These are phyloP conservation scores for Pseudogymnoascus sp. DNA, from an alignment of 2,329 filamentous ascomycete species.

Conservation along the genomic window DNA sequence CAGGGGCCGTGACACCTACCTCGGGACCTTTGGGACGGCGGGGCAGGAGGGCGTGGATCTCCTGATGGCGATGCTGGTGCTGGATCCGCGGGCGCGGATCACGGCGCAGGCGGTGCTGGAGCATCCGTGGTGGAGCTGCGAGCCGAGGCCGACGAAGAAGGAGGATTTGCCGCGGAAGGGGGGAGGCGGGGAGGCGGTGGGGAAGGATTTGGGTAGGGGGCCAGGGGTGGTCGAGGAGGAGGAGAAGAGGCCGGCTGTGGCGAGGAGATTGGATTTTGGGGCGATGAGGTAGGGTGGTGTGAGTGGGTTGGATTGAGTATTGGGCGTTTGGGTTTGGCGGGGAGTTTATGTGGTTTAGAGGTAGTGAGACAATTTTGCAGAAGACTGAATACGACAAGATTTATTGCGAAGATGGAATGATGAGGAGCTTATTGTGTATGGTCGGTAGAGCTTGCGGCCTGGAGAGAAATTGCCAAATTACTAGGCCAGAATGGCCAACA, in stretches of 20 bases:
- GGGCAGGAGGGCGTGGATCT: conserved; percentile 80
- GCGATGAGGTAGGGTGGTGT: conserved; percentile 17
- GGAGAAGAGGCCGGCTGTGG: conserved; percentile 14
- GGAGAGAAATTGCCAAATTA: no score
- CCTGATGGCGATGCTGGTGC: conserved; percentile 71
- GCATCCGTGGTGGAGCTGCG: conserved; percentile 78
- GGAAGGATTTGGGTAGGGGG: conserved; percentile 69
- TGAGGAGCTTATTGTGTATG: no score
- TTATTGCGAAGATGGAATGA: no score
- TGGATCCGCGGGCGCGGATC: conserved; percentile 81
- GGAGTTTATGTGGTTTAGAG: background rate
- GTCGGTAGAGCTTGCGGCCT: no score
- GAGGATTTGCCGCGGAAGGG: conserved; percentile 73
- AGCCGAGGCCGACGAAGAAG: conserved; percentile 75
- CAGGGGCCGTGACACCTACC: conserved; percentile 63
- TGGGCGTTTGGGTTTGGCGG: background rate
- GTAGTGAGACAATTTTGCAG: background rate
- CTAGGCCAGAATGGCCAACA: no score
- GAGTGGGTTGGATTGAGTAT: background rate
- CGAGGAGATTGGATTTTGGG: conserved; percentile 27
- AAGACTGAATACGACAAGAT: background rate
- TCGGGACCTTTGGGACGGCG: conserved; percentile 67
- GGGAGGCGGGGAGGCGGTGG: conserved; percentile 66
- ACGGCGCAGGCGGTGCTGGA: conserved; percentile 68
- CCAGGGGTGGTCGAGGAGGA: conserved; percentile 55